Evolutionary conservation across 2,329 filamentous ascomycete species (phyloP), one percentile per base, ranked within the genome.

Genomic region (Hypoxylon sp.): DNA sequence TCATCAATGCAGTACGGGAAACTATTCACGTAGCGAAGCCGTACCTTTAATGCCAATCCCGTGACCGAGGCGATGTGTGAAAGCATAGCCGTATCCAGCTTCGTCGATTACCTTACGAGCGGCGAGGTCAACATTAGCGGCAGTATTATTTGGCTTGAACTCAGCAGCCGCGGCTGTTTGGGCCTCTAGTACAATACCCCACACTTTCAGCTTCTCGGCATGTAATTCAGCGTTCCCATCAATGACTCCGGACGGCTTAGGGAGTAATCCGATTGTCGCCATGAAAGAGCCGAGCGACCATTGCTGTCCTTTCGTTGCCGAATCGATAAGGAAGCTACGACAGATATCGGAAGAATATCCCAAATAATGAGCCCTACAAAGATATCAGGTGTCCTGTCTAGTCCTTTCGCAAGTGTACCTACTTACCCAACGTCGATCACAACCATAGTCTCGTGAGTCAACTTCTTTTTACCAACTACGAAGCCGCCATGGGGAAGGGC

Each of bases 261-360:
- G 6, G 11, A 46, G 23, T 1, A 62, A 2, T 9, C 60, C 58
- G 9, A 60, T 46, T 36, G 5, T 25, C 7, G 19, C 36, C 10
- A 65, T 41, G 11, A 67, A 36, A 36, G 48, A 38, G 5, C 34
- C 34, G 0, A 43, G 13, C 5, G n/a, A 53, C 14, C 38, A 17
- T 19, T 19, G 30, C 11, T 19, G 30, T 14, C n/a, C 4, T 41
- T 60, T n/a, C 5, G 50, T 13, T 5, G 14, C 48, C 0, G 75
- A 71, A 58, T 82, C 80, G 19, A 82, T 82, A 48, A 89, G 87
- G 78, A 90, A 90, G 48, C 86, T 89, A 14, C 89, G 84, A 72
- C 86, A 89, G 6, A 90, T 87, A 69, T 91, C 87, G 1, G 87
- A 90, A 3, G 85, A 88, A 75, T 90, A 90, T 3, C 89, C 88